A percentile compares a stretch with the other conserved stretches of the same genome.
Conservation (phyloP, 2,329 filamentous ascomycete species). For the Microcyclosporella mali region DNA sequence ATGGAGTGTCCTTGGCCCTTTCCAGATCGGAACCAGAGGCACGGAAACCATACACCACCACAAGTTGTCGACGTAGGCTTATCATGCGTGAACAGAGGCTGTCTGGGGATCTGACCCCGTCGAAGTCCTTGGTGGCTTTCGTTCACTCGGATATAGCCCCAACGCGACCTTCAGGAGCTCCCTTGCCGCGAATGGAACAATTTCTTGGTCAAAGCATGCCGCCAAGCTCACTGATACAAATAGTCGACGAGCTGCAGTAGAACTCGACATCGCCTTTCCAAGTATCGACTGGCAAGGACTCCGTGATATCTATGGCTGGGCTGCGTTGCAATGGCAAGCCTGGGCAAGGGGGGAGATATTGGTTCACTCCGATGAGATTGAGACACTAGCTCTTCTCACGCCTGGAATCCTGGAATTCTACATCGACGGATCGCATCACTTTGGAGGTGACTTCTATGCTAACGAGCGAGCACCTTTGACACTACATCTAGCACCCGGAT, state of each 20-base stretch:
- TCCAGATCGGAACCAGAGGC: conserved; percentile 55
- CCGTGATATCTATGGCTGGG: conserved; percentile 53
- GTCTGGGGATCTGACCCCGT: conserved; percentile 55
- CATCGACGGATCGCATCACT: conserved; percentile 47
- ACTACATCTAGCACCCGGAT: conserved; percentile 44
- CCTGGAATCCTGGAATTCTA: conserved; percentile 49
- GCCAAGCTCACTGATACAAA: conserved; percentile 28
- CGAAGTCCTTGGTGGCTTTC: conserved; percentile 49
- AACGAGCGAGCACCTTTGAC: conserved; percentile 47
- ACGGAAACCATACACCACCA: conserved; percentile 20
- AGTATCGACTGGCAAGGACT: conserved; percentile 50
- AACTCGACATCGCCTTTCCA: conserved; percentile 43
- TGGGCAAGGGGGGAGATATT: conserved; percentile 50
- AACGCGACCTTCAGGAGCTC: conserved; percentile 45
- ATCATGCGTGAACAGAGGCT: conserved; percentile 40
- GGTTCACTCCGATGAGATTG: conserved; percentile 29
- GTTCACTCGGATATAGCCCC: conserved; percentile 38
- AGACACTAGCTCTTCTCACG: conserved; percentile 40
- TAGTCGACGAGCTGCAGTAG: conserved; percentile 30
- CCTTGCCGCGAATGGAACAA: conserved; percentile 45
- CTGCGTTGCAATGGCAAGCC: conserved; percentile 53
- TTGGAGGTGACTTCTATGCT: conserved; percentile 53
- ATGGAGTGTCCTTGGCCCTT: conserved; percentile 46
- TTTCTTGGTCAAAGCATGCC: conserved; percentile 42
- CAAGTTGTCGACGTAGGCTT: not conserved